Evolutionary conservation across 768 basidiomycete genomes (phyloP), one percentile per base, ranked within the genome.

Genomic region (Russula vinacea): DNA sequence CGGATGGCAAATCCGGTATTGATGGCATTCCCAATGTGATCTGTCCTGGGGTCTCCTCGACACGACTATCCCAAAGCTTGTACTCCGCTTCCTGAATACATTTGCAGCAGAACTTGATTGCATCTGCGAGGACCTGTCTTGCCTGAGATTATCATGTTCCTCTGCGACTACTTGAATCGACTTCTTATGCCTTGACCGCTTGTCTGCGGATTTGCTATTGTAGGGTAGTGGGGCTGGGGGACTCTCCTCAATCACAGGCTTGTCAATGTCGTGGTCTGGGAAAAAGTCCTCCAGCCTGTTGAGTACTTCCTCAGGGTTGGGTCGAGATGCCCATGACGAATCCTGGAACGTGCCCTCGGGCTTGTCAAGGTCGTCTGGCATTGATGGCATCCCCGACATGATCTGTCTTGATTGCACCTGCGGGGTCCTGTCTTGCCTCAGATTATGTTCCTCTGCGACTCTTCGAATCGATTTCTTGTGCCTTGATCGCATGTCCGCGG

Each of bases 11-110:
- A 52, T 89, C 87, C 3, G 85, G 83, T 26, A 78, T 71, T 9
- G 81, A 68, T 60, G 72, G 70, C 42, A 80, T 73, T 13, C 73
- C 77, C 54, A 76, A 76, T 70, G 82, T 84, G 62, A 81, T 80
- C 65, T 88, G 85, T 22, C 81, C 83, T 24, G 94, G 87, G 6
- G 88, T 92, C 74, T 99, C 97, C 71, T 97, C 95, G 47, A 98
- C 76, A 69, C 84, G 87, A 71, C 90, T 92, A 13, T 92, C 95
- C 94, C 97, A 99, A 60, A 99, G 80, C 75, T 95, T 98, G 95
- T 96, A 71, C 92, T 94, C 71, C 92, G 82, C 74, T 92, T 88
- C 49, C 93, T 82, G 68, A 87, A 72, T 56, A 88, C 74, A 64
- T 79, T 79, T n/a, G 76, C 75, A 6, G 78, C 75, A 62, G 78